Base-by-base conservation (phyloP, 2,329 filamentous ascomycete species). In the Rhexocercosporidium sp. region DNA sequence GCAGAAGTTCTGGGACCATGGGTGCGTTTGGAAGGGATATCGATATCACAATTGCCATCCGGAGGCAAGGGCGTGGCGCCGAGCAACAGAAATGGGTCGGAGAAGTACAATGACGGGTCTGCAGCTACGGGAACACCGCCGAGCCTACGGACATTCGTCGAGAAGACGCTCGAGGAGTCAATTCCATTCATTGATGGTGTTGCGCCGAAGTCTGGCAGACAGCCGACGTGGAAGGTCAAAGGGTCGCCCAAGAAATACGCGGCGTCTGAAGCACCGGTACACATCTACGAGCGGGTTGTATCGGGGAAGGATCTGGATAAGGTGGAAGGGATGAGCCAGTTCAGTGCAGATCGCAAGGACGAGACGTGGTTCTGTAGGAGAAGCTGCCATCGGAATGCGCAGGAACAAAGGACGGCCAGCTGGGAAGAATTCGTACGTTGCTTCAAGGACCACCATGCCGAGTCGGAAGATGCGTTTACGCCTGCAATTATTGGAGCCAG, bases 291-390 rank as follows among this genome's bases (percentile, higher is more conserved):
- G 72, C 83, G 84, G 65, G 80, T 80, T 16, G 78, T 90, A 25
- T 71, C 81, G 8, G 78, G 79, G 1, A 75, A 78, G 41, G 82
- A 83, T 37, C 78, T 88, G 6, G 77, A 79, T 59, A 73, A 74
- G 44, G 72, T 82, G 25, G 79, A 79, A 34, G 69, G 71, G 18
- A 72, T 73, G 70, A 72, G 66, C 57, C 56, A 70, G 29, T 69
- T 69, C 47, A 67, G 68, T 8, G 74, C 77, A 41, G 73, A 76
- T 67, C 77, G 78, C 67, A 75, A 77, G 61, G 68, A 73, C 37
- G 89, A 91, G 78, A 84, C 82, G 20, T 93, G 91, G 46, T 85
- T 84, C 62, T 86, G 86, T 47, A 84, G 91, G 65, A 83, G 83
- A 53, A 91, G 88, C 75, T 78, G 85, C 49, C 91, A 93, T 75